These are phyloP conservation scores for Echinosphaeria canescens DNA, from an alignment of 2,329 filamentous ascomycete species.

Conservation along the genomic window DNA sequence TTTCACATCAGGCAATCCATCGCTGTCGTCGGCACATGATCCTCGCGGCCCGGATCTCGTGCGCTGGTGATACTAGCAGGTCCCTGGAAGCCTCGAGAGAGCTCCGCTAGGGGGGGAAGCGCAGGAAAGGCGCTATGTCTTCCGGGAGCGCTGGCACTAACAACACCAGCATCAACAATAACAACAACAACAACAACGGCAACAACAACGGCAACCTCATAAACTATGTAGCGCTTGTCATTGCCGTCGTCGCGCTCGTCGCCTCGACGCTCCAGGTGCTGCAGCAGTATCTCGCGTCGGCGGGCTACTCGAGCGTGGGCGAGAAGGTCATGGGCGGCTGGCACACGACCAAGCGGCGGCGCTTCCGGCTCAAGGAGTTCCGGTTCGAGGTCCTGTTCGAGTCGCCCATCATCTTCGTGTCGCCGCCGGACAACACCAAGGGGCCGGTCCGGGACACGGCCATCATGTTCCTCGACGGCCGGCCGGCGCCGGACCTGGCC, in stretches of 20 bases:
- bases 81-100: too few relatives aligned
- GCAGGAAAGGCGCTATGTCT: not conserved
- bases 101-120: too few relatives aligned
- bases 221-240: slow-evolving; percentile 19
- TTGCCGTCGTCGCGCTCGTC: slow-evolving; percentile 22
- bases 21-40: too few relatives aligned
- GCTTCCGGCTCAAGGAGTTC: slow-evolving; percentile 18
- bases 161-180: not conserved
- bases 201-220: slow-evolving; percentile 13
- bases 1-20: too few relatives aligned
- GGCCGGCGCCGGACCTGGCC: slow-evolving; percentile 9
- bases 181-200: slow-evolving; percentile 3
- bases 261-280: slow-evolving; percentile 23
- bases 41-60: too few relatives aligned
- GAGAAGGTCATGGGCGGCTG: slow-evolving; percentile 24
- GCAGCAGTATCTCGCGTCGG: slow-evolving; percentile 26
- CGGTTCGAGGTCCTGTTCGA: slow-evolving; percentile 26
- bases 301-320: slow-evolving; percentile 24
- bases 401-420: slow-evolving; percentile 26
- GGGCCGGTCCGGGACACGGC: slow-evolving; percentile 10
- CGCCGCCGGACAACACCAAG: slow-evolving; percentile 15
- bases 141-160: not conserved
- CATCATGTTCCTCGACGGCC: slow-evolving; percentile 17
- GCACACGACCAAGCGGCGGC: slow-evolving; percentile 16
- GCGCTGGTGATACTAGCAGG: too few relatives aligned